phyloP scores from a whole-genome alignment of 2,329 filamentous ascomycete species.

The Scedosporium dehoogii region DNA sequence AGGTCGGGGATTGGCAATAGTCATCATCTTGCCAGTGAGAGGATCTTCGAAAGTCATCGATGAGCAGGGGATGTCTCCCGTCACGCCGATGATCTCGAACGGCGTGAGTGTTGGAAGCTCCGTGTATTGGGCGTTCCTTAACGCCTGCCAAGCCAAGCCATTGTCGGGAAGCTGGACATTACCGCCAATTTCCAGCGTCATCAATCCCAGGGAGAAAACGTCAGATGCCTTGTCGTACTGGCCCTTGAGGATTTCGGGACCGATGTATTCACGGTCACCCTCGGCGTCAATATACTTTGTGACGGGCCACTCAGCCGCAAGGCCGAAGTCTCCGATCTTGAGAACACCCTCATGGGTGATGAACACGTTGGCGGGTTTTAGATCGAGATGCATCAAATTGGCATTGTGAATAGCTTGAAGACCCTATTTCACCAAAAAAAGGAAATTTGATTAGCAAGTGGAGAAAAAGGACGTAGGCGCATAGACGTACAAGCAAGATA shows the following conservation, averaged over 20 bases:
- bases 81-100: slow-evolving; percentile 59
- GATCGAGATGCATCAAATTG: slow-evolving; percentile 74
- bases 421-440: slow-evolving; percentile 42
- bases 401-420: slow-evolving; percentile 82
- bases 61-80: neutral
- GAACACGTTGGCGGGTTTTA: slow-evolving; percentile 79
- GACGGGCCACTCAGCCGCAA: slow-evolving; percentile 72
- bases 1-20: slow-evolving; percentile 4
- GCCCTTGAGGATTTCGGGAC: slow-evolving; percentile 80
- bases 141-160: slow-evolving; percentile 78
- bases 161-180: slow-evolving; percentile 94
- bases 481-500: slow-evolving; percentile 58
- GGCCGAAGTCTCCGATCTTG: slow-evolving; percentile 79
- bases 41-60: slow-evolving; percentile 1
- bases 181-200: slow-evolving; percentile 87
- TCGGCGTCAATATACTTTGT: slow-evolving; percentile 73
- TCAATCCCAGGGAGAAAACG: slow-evolving; percentile 86
- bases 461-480: neutral
- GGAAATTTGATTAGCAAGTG: slow-evolving; percentile 2
- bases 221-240: slow-evolving; percentile 85
- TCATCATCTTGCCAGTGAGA: neutral
- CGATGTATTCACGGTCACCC: slow-evolving; percentile 93
- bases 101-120: slow-evolving; percentile 82
- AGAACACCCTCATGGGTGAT: slow-evolving; percentile 72
- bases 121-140: slow-evolving; percentile 81